Percentiles rank a stretch among this genome's conserved stretches.
Conservation (phyloP, 768 basidiomycete genomes). For the Kwoniella sp. region DNA sequence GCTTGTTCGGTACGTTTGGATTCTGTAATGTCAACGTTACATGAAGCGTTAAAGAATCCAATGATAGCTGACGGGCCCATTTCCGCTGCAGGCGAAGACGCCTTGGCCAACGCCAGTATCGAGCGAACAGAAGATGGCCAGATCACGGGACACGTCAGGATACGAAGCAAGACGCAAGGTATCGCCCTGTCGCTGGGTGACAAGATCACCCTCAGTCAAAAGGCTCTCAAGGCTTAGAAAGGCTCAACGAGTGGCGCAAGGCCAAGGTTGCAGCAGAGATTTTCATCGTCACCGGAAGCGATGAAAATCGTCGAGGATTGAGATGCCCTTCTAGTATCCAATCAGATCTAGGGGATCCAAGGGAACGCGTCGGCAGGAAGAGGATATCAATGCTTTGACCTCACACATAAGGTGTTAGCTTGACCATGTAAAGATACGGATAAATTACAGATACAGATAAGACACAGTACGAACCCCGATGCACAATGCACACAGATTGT, state of each 20-base stretch:
- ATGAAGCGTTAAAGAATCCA: not conserved
- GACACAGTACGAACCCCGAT: not conserved
- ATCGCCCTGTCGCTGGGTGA: conserved; percentile 82
- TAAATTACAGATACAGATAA: not conserved
- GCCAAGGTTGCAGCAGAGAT: too few species aligned
- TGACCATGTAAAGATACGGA: not conserved
- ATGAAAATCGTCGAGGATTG: too few species aligned
- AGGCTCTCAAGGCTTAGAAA: conserved; percentile 22
- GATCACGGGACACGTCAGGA: conserved; percentile 90
- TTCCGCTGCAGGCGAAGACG: conserved; percentile 75
- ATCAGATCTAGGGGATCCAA: not conserved
- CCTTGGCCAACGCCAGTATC: conserved; percentile 89
- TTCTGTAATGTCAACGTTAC: not conserved
- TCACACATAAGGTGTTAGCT: not conserved
- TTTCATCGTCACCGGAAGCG: too few species aligned
- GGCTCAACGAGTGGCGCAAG: too few species aligned
- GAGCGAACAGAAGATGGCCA: conserved; percentile 80
- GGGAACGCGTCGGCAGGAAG: not conserved
- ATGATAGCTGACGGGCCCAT: not conserved
- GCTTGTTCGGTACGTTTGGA: conserved; percentile 75
- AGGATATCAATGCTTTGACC: too few species aligned
- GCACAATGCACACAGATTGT: not conserved
- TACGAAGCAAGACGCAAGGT: conserved; percentile 96
- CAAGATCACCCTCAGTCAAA: conserved; percentile 44
- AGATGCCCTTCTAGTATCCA: too few species aligned